phyloP scores from a whole-genome alignment of 371 early-diverging fungal genomes.

The Zychaea mexicana region DNA sequence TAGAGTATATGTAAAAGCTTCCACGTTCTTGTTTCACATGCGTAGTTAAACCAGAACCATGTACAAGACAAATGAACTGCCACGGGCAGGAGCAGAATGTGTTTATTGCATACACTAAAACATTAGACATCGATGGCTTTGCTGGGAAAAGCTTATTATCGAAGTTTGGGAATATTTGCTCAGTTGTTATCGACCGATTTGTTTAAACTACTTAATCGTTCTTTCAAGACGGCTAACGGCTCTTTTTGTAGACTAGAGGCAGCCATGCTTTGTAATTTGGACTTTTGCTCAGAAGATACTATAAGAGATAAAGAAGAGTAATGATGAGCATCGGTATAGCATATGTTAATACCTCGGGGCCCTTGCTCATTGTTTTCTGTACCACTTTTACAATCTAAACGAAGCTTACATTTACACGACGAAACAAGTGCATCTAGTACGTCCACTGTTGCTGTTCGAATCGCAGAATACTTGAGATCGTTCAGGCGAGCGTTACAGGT shows the following conservation, averaged over 20 bases:
- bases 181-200: neutral
- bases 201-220: neutral
- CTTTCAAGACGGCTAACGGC: constrained; percentile 6
- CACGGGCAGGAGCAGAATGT: no score
- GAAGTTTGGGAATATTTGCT: neutral
- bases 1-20: no score
- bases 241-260: constrained; percentile 7
- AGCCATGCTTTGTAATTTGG: neutral
- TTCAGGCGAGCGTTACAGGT: constrained; percentile 23
- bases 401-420: constrained; percentile 4
- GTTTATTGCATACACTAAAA: no score
- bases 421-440: constrained; percentile 24
- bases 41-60: no score
- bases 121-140: no score
- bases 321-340: no score
- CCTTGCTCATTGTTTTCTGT: neutral
- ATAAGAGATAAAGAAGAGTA: neutral
- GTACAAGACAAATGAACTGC: no score
- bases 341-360: no score
- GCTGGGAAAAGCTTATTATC: no score
- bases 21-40: no score
- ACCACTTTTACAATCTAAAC: neutral
- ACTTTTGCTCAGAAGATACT: neutral
- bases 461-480: constrained; percentile 50
- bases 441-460: constrained; percentile 43